Base-by-base conservation (phyloP, 2,329 filamentous ascomycete genomes). In the Aureobasidium leucospermi region DNA sequence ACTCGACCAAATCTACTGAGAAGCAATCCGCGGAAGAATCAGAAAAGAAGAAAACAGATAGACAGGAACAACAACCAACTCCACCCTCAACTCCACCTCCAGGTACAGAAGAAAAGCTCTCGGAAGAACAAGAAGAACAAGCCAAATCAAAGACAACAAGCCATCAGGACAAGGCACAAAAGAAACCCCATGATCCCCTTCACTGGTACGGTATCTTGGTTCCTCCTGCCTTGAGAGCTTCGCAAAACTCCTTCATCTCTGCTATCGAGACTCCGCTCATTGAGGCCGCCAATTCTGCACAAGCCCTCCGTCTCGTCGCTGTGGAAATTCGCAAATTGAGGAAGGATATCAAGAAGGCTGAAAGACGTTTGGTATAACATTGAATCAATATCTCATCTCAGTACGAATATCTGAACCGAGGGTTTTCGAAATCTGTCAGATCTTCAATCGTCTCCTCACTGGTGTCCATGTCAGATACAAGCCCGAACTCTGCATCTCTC, bases 291-390 rank as follows among this genome's bases (percentile, higher is more conserved):
- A 79, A 78, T 1, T 71, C 88, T n/a, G 76, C 79, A 38, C 77
- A 77, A 31, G 79, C 84, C 66, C 84, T 93, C 81, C 76, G 78
- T 13, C 73, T 74, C n/a, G 69, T 89, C 5, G 88, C 91, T 74
- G 83, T 86, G 55, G 81, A 87, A 64, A 84, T 93, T 58, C 78
- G 86, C 39, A 76, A 86, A 60, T 58, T 75, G 52, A 73, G 78
- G 64, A 82, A 82, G 66, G 68, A 70, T 23, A 68, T 79, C 5
- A 72, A 72, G 63, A 78, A 75, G 64, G 64, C 65, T 2, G 69
- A 73, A 55, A 61, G 52, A 28, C 53, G 51, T n/a, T n/a, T 36
- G 2, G 42, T 28, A 2, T 42, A 34, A 51, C 8, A 49, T 34
- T 28, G 4, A 11, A 11, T 8, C 10, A 34, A n/a, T 29, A 4